Conservation (phyloP, 2,329 filamentous ascomycete genomes). For the Aspergillus brunneoviolaceus region DNA sequence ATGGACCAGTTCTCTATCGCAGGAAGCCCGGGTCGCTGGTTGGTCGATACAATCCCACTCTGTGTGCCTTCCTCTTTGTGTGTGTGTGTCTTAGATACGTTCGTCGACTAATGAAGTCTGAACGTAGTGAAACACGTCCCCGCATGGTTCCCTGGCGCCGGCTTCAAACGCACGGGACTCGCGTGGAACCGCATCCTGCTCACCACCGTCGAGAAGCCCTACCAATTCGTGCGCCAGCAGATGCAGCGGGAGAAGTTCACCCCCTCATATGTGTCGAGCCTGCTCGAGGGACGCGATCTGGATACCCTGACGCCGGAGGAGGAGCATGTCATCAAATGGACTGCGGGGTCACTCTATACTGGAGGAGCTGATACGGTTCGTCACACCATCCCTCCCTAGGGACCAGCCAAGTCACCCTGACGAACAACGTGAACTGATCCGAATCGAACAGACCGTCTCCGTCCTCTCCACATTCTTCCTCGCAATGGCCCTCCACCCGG, state of each 20-base stretch:
- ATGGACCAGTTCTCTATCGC: conserved; percentile 46
- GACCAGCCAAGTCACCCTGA: too few relatives aligned
- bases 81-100: neutral
- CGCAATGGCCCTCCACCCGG: conserved; percentile 53
- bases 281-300: conserved; percentile 33
- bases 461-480: conserved; percentile 49
- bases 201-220: conserved; percentile 41
- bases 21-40: conserved; percentile 43
- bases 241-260: conserved; percentile 33
- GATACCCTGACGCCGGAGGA: conserved; percentile 26
- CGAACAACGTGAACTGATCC: too few relatives aligned
- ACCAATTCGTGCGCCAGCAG: conserved; percentile 45
- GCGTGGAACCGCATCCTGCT: conserved; percentile 33
- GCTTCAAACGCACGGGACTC: conserved; percentile 44
- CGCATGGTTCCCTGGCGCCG: conserved; percentile 47
- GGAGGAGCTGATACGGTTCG: conserved; percentile 35
- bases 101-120: neutral
- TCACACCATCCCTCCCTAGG: neutral
- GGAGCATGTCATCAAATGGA: conserved; percentile 28
- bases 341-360: conserved; percentile 41
- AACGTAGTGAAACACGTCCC: conserved; percentile 38
- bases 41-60: conserved; percentile 47
- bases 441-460: conserved; percentile 41
- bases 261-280: conserved; percentile 42
- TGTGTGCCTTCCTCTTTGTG: conserved; percentile 6